Evolutionary conservation across 176 grass and related monocot species (phyloP).

Genomic region (Elaeis guineensis): DNA sequence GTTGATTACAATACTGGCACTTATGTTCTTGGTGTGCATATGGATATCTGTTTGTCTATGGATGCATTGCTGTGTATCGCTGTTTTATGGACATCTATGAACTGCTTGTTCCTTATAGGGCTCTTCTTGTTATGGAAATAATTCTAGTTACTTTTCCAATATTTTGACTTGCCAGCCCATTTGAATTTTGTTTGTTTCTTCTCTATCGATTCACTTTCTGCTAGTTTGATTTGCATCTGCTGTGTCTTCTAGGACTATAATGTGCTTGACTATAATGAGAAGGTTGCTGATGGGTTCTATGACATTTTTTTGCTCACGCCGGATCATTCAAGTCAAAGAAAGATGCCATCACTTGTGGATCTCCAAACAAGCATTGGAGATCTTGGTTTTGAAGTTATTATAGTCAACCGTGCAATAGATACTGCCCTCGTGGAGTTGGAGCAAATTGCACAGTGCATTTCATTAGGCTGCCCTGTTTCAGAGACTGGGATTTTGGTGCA

Average conservation of each 20-base stretch:
- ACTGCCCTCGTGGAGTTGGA: conserved; percentile 74
- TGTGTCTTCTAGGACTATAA: conserved; percentile 60
- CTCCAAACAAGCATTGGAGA: conserved; percentile 89
- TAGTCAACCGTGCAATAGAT: conserved; percentile 87
- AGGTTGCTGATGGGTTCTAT: conserved; percentile 93
- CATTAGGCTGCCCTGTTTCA: conserved; percentile 64
- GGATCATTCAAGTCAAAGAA: conserved; percentile 53
- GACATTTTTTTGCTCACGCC: conserved; percentile 71
- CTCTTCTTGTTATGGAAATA: too few relatives aligned
- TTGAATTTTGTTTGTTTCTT: too few relatives aligned
- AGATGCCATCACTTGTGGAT: conserved; percentile 80
- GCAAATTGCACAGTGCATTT: conserved; percentile 88
- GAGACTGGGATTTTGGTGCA: conserved; percentile 67
- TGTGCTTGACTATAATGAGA: conserved; percentile 95
- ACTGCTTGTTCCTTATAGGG: not conserved
- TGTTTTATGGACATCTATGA: not conserved
- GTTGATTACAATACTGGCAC: too few relatives aligned
- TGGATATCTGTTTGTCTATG: too few relatives aligned
- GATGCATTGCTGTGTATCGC: too few relatives aligned
- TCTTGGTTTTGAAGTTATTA: conserved; percentile 96
- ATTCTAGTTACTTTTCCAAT: too few relatives aligned
- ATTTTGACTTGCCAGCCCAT: too few relatives aligned
- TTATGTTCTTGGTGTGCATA: too few relatives aligned
- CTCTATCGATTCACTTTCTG: conserved; percentile 1
- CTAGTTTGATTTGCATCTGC: not conserved